Evolutionary conservation across 2,329 filamentous ascomycete species (phyloP), one percentile per base, ranked within the genome.

Genomic region (Nakataea oryzae): DNA sequence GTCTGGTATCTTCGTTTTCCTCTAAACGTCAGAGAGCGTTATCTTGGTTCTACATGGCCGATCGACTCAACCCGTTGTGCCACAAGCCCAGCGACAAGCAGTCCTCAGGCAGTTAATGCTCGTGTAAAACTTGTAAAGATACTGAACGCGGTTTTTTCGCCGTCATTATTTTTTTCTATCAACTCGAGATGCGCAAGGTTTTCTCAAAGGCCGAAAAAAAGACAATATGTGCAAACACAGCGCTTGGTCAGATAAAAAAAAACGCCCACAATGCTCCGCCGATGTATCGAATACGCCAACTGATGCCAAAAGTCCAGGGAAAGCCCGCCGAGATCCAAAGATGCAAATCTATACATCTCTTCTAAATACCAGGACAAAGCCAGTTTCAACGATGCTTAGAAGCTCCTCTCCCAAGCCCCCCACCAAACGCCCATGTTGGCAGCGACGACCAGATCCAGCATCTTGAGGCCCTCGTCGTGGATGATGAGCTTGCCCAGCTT

Each of bases 401-500:
- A 76, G 70, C 75, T 79, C 69, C 77, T 80, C 68, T 91, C 88
- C 83, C 92, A 97, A 4, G 90, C 86, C 68, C 87, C 86, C 93
- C 93, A 97, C 91, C 93, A 99, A 21, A 97, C 78, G 1, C 90
- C 91, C 75, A 99, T 84, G 71, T 96, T 97, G 13, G 92, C 89
- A 4, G 93, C 91, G 26, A 99, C 91, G 0, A 96, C 79, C 63
- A 99, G 74, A 78, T 99, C 95, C 69, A 97, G 75, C 93, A 99
- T 97, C 78, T 96, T 96, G 66, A 96, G 76, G 0, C 95, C 95
- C 69, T 96, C 93, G 62, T 93, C 86, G 68, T 92, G 85, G 50
- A 99, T 82, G 60, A 97, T 91, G 60, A 99, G 77, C 75, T 97
- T 99, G 0, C 93, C 95, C 68, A 99, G 78, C 77, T 99, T 99